These are phyloP conservation scores for Salvia hispanica DNA, from an alignment of 257 asterid genomes.

Conservation along the genomic window DNA sequence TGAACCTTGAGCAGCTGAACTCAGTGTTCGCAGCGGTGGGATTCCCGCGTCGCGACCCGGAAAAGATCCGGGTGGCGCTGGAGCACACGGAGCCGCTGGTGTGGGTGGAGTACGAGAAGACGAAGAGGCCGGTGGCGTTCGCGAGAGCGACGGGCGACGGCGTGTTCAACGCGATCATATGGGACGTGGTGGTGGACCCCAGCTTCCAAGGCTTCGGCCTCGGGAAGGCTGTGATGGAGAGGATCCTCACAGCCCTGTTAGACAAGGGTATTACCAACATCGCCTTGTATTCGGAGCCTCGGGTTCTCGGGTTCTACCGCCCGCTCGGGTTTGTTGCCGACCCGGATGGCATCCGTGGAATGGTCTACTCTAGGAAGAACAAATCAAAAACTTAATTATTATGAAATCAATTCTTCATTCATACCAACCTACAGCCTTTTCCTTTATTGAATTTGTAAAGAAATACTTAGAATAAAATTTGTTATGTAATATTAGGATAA, in stretches of 20 bases:
- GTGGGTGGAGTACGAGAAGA: constrained; percentile 77
- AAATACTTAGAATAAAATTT: no score
- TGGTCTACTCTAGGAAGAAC: constrained; percentile 78
- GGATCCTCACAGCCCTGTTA: constrained; percentile 60
- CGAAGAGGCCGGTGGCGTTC: constrained; percentile 80
- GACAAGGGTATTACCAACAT: constrained; percentile 77
- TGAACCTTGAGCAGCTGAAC: constrained; percentile 85
- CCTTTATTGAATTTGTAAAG: no score
- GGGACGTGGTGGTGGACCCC: constrained; percentile 99
- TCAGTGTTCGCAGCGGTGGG: constrained; percentile 84
- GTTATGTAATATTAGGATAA: no score
- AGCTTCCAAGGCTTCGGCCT: constrained; percentile 84
- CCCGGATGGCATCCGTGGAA: constrained; percentile 91
- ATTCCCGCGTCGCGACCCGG: constrained; percentile 81
- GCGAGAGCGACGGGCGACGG: constrained; percentile 98
- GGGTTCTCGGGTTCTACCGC: constrained; percentile 87
- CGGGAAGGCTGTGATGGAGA: constrained; percentile 96
- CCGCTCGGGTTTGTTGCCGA: constrained; percentile 91
- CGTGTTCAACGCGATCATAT: constrained; percentile 81
- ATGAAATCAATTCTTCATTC: no score
- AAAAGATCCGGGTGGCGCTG: constrained; percentile 73
- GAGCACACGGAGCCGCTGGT: constrained; percentile 79
- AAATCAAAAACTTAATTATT: constrained; percentile 29
- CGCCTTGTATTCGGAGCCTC: constrained; percentile 94
- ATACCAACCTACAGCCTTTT: no score